Conservation (phyloP, 805 yeast genomes). For the Metschnikowia bowlesiae region DNA sequence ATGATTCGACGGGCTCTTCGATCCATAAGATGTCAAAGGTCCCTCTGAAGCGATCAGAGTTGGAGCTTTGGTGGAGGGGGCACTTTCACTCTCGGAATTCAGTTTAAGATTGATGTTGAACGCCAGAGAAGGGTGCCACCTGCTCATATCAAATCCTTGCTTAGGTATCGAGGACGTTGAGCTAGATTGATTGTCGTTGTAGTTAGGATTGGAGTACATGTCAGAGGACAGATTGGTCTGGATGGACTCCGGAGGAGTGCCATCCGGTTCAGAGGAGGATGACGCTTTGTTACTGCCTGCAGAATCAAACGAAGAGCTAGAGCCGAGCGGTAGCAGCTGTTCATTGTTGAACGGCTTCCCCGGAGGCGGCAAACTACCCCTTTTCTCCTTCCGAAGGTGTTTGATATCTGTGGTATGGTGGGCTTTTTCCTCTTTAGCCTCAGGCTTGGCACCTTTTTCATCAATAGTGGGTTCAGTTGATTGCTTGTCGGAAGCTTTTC, state of each 20-base stretch:
- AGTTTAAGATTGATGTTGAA: not conserved
- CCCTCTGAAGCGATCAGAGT: not conserved
- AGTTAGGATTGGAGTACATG: not conserved
- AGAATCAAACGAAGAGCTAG: conserved; percentile 8
- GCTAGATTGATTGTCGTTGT: not conserved
- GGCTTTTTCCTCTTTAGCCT: not conserved
- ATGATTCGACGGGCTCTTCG: not conserved
- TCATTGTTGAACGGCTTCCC: conserved; percentile 8
- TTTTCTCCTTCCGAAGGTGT: not conserved
- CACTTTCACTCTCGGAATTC: not conserved
- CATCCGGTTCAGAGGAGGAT: conserved; percentile 1
- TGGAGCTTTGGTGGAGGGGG: not conserved
- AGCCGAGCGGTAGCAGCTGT: conserved; percentile 14
- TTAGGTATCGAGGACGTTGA: conserved; percentile 1
- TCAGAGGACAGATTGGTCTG: not conserved
- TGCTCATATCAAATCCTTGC: conserved; percentile 7
- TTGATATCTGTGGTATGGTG: not conserved
- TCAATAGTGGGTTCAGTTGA: not conserved
- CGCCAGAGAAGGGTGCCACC: conserved; percentile 7
- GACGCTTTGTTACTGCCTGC: conserved; percentile 3
- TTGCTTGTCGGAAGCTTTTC: conserved; percentile 4
- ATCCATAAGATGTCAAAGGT: not conserved
- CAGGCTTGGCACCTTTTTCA: conserved; percentile 1
- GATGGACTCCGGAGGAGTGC: not conserved
- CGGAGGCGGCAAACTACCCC: not conserved